Evolutionary conservation across 1,284 basidiomycete species (phyloP).

Genomic region (Leccinum pallidistipes): DNA sequence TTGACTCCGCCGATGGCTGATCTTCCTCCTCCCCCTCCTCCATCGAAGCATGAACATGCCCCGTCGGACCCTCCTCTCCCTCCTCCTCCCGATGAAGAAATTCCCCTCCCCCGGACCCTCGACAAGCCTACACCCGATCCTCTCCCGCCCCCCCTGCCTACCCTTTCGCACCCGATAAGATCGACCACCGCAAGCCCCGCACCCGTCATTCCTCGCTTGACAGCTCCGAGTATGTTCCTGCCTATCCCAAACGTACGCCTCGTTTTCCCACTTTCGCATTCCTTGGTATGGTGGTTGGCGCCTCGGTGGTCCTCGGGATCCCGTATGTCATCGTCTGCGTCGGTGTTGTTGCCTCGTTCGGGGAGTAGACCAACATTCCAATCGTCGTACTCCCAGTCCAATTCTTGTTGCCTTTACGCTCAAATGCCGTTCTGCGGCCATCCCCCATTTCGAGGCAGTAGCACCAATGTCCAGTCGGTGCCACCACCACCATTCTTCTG

Average conservation of each 20-base stretch:
- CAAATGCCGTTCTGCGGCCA: background rate
- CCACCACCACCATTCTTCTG: constrained; percentile 1
- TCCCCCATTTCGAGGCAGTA: constrained; percentile 7
- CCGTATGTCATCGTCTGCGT: constrained; percentile 36
- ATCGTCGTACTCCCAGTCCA: background rate
- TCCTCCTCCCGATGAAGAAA: background rate
- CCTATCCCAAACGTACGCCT: constrained; percentile 78
- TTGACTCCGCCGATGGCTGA: constrained; percentile 12
- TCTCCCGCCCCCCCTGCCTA: background rate
- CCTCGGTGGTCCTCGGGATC: constrained; percentile 32
- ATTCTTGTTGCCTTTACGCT: constrained; percentile 1
- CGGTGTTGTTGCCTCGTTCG: constrained; percentile 11
- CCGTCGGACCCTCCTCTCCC: background rate
- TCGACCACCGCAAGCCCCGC: constrained; percentile 26
- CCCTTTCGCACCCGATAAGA: constrained; percentile 40
- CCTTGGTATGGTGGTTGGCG: constrained; percentile 60
- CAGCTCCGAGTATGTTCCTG: constrained; percentile 73
- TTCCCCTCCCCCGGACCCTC: constrained; percentile 26
- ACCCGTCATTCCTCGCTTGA: constrained; percentile 52
- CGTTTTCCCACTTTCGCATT: constrained; percentile 39
- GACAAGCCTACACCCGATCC: constrained; percentile 34
- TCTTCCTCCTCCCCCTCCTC: constrained; percentile 16
- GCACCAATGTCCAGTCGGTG: constrained; percentile 5
- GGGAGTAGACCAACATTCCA: background rate
- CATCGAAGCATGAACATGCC: constrained; percentile 3